phyloP scores from a whole-genome alignment of 495 filamentous ascomycete species.

The Lichina pygmaea region DNA sequence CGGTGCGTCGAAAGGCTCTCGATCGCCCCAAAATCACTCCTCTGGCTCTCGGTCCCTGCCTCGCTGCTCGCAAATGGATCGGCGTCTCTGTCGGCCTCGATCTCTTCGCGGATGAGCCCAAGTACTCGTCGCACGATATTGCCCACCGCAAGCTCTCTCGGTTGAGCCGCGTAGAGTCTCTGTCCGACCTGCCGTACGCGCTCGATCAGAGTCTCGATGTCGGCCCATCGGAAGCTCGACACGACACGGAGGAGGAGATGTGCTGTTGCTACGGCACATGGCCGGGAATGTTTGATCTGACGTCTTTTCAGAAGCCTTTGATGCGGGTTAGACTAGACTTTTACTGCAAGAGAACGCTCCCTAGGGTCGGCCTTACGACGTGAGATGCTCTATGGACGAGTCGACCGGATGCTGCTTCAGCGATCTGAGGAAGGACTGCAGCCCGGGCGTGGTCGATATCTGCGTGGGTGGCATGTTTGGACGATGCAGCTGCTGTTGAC shows the following conservation, averaged over 20 bases:
- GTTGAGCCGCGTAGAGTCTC: conserved; percentile 52
- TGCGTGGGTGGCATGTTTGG: conserved; percentile 21
- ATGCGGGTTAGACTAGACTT: background rate
- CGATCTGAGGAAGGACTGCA: conserved; percentile 51
- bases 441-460: conserved; percentile 30
- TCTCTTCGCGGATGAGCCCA: conserved; percentile 75
- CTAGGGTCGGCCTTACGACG: conserved; percentile 28
- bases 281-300: conserved; percentile 63
- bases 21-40: background rate
- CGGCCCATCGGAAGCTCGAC: conserved; percentile 34
- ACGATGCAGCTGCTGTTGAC: too few species aligned
- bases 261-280: conserved; percentile 74
- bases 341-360: background rate
- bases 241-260: conserved; percentile 67
- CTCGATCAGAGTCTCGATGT: conserved; percentile 50
- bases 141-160: conserved; percentile 69
- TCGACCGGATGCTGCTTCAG: conserved; percentile 48
- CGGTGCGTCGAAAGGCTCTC: conserved; percentile 15
- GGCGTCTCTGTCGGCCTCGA: conserved; percentile 49
- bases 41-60: conserved; percentile 3
- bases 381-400: conserved; percentile 50
- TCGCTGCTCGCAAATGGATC: conserved; percentile 27
- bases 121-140: conserved; percentile 81
- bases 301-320: conserved; percentile 62
- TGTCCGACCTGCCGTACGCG: conserved; percentile 50